phyloP scores from a whole-genome alignment of 108 stramenopile species.

The Cyclotella cryptica region DNA sequence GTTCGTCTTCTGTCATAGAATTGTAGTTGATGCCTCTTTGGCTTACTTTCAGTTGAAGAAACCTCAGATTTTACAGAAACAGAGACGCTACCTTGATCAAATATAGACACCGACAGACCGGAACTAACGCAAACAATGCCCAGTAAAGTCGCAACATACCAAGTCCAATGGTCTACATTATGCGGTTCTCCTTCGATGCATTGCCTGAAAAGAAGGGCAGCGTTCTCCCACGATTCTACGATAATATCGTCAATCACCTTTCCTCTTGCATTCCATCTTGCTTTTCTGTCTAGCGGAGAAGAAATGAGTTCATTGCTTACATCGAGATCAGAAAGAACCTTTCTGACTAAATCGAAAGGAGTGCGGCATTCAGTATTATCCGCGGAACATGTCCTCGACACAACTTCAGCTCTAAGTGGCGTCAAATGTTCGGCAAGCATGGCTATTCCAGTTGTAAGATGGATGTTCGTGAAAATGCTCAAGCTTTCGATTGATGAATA shows the following conservation, averaged over 20 bases:
- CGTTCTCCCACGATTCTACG: slow-evolving; percentile 25
- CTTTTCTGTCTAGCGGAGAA: slow-evolving; percentile 4
- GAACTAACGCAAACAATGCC: slow-evolving; percentile 48
- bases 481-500: slow-evolving; percentile 26
- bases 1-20: slow-evolving; percentile 17
- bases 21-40: slow-evolving; percentile 20
- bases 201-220: slow-evolving; percentile 28
- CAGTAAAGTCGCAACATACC: slow-evolving; percentile 48
- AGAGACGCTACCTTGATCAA: background rate
- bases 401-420: slow-evolving; percentile 31
- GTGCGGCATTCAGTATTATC: slow-evolving; percentile 18
- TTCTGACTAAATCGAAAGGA: slow-evolving; percentile 45
- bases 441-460: slow-evolving; percentile 39
- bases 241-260: slow-evolving; percentile 41
- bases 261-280: slow-evolving; percentile 22
- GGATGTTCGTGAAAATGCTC: slow-evolving; percentile 33
- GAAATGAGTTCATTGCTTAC: slow-evolving; percentile 29
- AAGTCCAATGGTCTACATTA: slow-evolving; percentile 46
- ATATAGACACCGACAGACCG: slow-evolving; percentile 8
- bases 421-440: slow-evolving; percentile 40
- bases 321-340: slow-evolving; percentile 28
- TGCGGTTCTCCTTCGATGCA: slow-evolving; percentile 40
- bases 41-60: background rate
- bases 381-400: slow-evolving; percentile 36
- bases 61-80: background rate